These are phyloP conservation scores for Fusarium praegraminearum DNA, from an alignment of 2,329 filamentous ascomycete genomes.

Conservation along the genomic window DNA sequence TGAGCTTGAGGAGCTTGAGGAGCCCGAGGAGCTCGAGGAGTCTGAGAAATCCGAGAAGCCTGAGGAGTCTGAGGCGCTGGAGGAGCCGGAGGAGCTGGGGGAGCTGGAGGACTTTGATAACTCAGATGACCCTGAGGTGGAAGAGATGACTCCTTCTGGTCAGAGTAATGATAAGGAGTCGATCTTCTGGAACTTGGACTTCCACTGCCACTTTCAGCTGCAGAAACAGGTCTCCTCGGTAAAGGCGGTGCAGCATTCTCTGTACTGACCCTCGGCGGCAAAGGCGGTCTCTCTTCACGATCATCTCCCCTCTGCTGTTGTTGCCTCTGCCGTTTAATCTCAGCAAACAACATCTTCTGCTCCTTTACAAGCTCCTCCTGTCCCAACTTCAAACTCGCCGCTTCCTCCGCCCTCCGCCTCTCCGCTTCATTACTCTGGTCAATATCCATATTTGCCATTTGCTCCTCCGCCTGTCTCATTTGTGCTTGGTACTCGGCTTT, in stretches of 20 bases:
- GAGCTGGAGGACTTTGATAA: too few species aligned
- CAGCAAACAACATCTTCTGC: slow-evolving; percentile 32
- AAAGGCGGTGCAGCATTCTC: slow-evolving; percentile 22
- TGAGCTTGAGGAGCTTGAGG: too few species aligned
- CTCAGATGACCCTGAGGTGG: background rate
- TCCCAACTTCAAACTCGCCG: background rate
- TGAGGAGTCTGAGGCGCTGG: too few species aligned
- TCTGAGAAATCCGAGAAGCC: too few species aligned
- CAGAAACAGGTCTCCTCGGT: slow-evolving; percentile 27
- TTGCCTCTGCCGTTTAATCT: slow-evolving; percentile 26
- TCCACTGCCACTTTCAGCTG: background rate
- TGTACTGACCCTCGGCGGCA: slow-evolving; percentile 20
- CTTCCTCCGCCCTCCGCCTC: slow-evolving; percentile 19
- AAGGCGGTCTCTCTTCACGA: slow-evolving; percentile 4
- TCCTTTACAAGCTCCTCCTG: slow-evolving; percentile 31
- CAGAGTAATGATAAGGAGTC: slow-evolving; percentile 1
- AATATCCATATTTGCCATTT: slow-evolving; percentile 19
- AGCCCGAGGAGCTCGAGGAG: too few species aligned
- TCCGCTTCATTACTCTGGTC: slow-evolving; percentile 15
- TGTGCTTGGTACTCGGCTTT: slow-evolving; percentile 35
- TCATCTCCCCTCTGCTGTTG: background rate
- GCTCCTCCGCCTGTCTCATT: slow-evolving; percentile 20
- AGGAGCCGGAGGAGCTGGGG: too few species aligned
- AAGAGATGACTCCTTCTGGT: slow-evolving; percentile 3
- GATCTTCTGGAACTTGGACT: background rate